Base-by-base conservation (phyloP, 352 stramenopile species). In the Peronosclerospora sorghi region DNA sequence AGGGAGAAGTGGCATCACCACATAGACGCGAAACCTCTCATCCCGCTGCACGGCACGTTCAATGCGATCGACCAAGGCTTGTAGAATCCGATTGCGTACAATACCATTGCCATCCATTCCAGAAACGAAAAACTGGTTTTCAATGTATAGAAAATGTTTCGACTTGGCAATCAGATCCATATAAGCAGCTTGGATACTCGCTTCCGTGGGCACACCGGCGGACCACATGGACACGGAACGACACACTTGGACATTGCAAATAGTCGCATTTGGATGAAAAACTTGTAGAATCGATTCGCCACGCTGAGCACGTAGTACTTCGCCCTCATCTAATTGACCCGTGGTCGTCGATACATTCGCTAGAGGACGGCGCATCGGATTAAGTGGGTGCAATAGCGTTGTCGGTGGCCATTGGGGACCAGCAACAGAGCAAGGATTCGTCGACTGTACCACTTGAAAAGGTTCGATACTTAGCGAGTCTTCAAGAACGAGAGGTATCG, bases 71-170 rank as follows among this genome's bases (percentile, higher is more conserved):
- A 87, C 73, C 27, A 93, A 67, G 2, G 81, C 77, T 48, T 93
- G 73, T 24, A 90, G 45, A 36, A 93, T 86, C 1, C 80, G 75
- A 44, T 88, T 92, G 43, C 69, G 70, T 42, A 90, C 68, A 19
- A 90, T 77, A 14, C 56, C 57, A 40, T 94, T 92, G 15, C 59
- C 56, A 37, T 87, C 61, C 45, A 87, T 66, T 36, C 84, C 83
- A 17, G 73, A 93, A 48, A 95, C 81, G 48, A 96, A 96, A 45
- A 94, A 96, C 56, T 96, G 83, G 54, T 96, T 96, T 55, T 96
- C 87, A 36, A 96, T 94, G 67, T 96, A 96, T 35, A 96, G 54
- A 28, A 69, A 96, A 47, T 90, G 78, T 23, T 86, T 69, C 2
- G 81, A 62, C 35, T 83, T 79, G 0, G 64, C 53, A 54, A 95